phyloP scores from a whole-genome alignment of 2,329 filamentous ascomycete genomes.

The Verticillium isaacii region DNA sequence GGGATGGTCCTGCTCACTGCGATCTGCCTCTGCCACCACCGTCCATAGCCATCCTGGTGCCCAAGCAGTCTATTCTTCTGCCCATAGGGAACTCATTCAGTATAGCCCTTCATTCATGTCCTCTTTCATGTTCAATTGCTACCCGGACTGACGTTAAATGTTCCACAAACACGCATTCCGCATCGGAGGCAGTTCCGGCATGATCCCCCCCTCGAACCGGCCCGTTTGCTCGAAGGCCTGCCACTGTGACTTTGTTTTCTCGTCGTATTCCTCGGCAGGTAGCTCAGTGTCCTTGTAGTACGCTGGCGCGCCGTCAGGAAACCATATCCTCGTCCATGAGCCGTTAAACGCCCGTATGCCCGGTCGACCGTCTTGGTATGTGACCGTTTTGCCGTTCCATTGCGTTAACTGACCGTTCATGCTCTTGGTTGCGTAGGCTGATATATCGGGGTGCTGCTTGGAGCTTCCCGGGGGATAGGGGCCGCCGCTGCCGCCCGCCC shows the following conservation, averaged over 20 bases:
- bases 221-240: conserved; percentile 59
- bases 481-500: conserved; percentile 15
- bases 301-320: conserved; percentile 63
- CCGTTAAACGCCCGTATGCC: conserved; percentile 48
- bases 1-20: too few species aligned
- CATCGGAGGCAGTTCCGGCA: conserved; percentile 75
- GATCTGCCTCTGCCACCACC: neutral
- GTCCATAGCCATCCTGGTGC: neutral
- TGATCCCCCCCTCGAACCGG: conserved; percentile 62
- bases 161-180: conserved; percentile 72
- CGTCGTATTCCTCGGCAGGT: conserved; percentile 50
- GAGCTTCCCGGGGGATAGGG: conserved; percentile 41
- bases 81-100: neutral
- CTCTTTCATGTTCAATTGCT: neutral
- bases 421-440: conserved; percentile 37
- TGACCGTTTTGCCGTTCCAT: conserved; percentile 62
- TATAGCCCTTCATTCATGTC: neutral
- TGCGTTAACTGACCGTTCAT: conserved; percentile 41
- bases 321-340: conserved; percentile 63
- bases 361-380: conserved; percentile 48
- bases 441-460: conserved; percentile 37
- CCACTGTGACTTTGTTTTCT: conserved; percentile 60
- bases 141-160: conserved; percentile 43
- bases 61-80: neutral
- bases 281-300: conserved; percentile 62